A percentile compares a stretch with the other conserved stretches of the same genome.
phyloP scores from a whole-genome alignment of 306 rosid genomes.

The Vigna trinervia region DNA sequence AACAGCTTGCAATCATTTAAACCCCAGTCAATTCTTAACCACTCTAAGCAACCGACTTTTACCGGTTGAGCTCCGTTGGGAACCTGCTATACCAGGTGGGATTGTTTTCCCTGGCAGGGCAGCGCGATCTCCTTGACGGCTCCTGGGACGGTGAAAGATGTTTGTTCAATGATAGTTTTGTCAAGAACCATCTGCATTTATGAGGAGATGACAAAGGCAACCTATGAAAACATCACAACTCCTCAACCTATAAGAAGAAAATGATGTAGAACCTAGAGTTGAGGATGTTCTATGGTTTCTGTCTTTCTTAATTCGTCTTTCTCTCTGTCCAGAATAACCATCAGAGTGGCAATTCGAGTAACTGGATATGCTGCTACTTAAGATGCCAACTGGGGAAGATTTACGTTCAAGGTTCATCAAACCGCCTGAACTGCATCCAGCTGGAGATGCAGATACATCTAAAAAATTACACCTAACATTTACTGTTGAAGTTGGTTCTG shows the following conservation, averaged over 20 bases:
- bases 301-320: constrained; percentile 52
- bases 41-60: constrained; percentile 34
- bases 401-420: constrained; percentile 58
- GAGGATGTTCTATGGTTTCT: constrained; percentile 52
- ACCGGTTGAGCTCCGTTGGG: constrained; percentile 37
- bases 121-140: constrained; percentile 48
- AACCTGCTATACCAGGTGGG: constrained; percentile 54
- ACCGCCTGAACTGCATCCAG: constrained; percentile 54
- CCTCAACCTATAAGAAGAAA: constrained; percentile 69
- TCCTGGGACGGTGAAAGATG: constrained; percentile 7
- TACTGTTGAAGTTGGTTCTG: constrained; percentile 56
- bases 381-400: constrained; percentile 66
- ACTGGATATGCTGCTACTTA: constrained; percentile 66
- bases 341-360: constrained; percentile 48
- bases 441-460: constrained; percentile 53
- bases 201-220: too few species aligned
- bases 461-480: constrained; percentile 53
- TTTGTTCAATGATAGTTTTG: background rate
- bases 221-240: constrained; percentile 84
- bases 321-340: constrained; percentile 52
- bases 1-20: constrained; percentile 59
- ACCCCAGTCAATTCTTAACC: constrained; percentile 69
- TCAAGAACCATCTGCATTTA: too few species aligned
- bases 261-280: constrained; percentile 59
- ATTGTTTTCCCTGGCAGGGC: background rate